These are phyloP conservation scores for Aureoboletus auriporus DNA, from an alignment of 768 basidiomycete species.

Conservation along the genomic window DNA sequence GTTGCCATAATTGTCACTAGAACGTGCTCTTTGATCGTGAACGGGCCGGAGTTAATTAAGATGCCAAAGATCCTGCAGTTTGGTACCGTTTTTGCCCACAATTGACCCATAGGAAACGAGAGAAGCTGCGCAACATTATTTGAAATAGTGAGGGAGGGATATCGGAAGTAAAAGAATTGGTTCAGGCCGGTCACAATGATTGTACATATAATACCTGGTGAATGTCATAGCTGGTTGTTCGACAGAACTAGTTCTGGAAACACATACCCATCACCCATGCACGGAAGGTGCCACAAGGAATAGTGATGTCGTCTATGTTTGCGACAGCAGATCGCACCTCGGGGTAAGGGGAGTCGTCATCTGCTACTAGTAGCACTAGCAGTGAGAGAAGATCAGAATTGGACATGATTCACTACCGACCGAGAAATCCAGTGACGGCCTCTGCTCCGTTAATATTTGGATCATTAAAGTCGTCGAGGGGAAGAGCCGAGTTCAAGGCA, in stretches of 20 bases:
- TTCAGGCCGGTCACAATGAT: conserved; percentile 69
- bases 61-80: conserved; percentile 50
- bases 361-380: conserved; percentile 14
- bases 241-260: neutral
- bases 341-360: conserved; percentile 55
- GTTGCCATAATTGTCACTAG: conserved; percentile 71
- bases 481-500: conserved; percentile 1
- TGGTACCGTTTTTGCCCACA: conserved; percentile 56
- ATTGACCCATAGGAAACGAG: conserved; percentile 63
- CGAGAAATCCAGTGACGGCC: conserved; percentile 24
- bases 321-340: conserved; percentile 52
- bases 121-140: conserved; percentile 70
- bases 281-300: conserved; percentile 59
- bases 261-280: conserved; percentile 52
- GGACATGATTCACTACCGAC: conserved; percentile 6
- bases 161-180: conserved; percentile 75
- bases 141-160: conserved; percentile 42
- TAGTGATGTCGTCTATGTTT: conserved; percentile 64
- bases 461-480: conserved; percentile 31
- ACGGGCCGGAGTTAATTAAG: conserved; percentile 70
- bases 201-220: conserved; percentile 43
- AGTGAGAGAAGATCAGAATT: conserved; percentile 14
- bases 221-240: neutral
- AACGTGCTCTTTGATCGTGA: conserved; percentile 71
- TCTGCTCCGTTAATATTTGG: conserved; percentile 33